Percentiles rank a stretch among this genome's conserved stretches.
Evolutionary conservation across 257 asterid species (phyloP).

Genomic region (Solanum chmielewskii): DNA sequence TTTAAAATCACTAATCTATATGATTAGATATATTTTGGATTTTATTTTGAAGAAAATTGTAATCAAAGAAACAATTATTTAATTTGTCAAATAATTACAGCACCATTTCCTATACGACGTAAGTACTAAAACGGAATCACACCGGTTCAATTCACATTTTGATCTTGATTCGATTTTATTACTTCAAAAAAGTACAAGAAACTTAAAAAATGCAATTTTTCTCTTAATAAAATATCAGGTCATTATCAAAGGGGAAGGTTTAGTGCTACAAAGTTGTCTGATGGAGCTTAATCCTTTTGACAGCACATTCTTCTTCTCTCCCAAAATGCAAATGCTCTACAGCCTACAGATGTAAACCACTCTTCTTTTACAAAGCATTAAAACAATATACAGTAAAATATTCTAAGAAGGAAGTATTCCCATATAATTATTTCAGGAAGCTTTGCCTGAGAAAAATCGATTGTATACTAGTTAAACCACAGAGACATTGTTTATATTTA

Average conservation of each 20-base stretch:
- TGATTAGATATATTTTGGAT: not conserved
- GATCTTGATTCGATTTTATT: not conserved
- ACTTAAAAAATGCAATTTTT: not conserved
- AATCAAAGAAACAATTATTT: not conserved
- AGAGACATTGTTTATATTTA: not conserved
- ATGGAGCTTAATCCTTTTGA: not conserved
- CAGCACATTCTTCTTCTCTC: not conserved
- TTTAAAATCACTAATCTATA: not conserved
- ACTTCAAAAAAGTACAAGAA: not conserved
- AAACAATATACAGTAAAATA: not conserved
- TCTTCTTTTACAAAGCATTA: not conserved
- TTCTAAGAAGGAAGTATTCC: not conserved
- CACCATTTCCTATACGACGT: not conserved
- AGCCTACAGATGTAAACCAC: not conserved
- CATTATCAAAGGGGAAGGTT: not conserved
- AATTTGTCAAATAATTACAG: not conserved
- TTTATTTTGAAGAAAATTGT: not conserved
- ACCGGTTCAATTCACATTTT: not conserved
- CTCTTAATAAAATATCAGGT: not conserved
- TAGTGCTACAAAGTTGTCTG: not conserved
- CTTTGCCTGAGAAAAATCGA: not conserved
- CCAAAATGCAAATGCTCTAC: not conserved
- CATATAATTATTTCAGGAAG: not conserved
- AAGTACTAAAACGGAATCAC: not conserved
- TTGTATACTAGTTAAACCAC: not conserved